Percentiles rank a stretch among this genome's conserved stretches.
phyloP scores from a whole-genome alignment of 2,329 filamentous ascomycete species.

The Bertia moriformis region DNA sequence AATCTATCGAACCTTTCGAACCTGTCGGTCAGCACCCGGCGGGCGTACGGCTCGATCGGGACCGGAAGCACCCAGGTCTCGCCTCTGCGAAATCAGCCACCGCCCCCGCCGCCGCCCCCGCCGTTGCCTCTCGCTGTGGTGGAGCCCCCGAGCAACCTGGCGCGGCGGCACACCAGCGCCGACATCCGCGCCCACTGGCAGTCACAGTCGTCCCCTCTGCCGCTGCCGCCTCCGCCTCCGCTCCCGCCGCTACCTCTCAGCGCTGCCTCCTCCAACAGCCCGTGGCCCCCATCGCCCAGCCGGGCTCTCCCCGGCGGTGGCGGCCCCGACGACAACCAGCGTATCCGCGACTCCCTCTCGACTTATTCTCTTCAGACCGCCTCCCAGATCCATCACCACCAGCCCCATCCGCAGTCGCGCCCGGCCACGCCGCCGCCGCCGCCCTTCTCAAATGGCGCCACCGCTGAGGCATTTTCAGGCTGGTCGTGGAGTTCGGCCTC shows the following conservation, averaged over 20 bases:
- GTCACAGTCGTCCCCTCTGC: conserved; percentile 45
- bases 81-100: conserved; percentile 56
- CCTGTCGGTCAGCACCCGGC: conserved; percentile 61
- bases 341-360: conserved; percentile 39
- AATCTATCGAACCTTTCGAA: too few species aligned
- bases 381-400: conserved; percentile 24
- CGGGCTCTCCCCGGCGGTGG: conserved; percentile 18
- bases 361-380: conserved; percentile 33
- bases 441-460: conserved; percentile 28
- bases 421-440: conserved; percentile 36
- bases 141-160: conserved; percentile 54
- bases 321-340: conserved; percentile 35
- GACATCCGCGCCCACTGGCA: conserved; percentile 84
- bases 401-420: conserved; percentile 27
- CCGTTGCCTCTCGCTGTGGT: conserved; percentile 52
- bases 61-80: conserved; percentile 58
- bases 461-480: conserved; percentile 16
- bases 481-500: conserved; percentile 40
- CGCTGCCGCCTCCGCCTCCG: too few species aligned
- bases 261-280: conserved; percentile 29
- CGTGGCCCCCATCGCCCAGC: conserved; percentile 40
- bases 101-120: conserved; percentile 43
- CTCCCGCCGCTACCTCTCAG: conserved; percentile 53
- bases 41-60: conserved; percentile 78
- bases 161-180: conserved; percentile 80